A percentile compares a stretch with the other conserved stretches of the same genome.
These are phyloP conservation scores for Sophora flavescens DNA, from an alignment of 306 rosid genomes.

Conservation along the genomic window DNA sequence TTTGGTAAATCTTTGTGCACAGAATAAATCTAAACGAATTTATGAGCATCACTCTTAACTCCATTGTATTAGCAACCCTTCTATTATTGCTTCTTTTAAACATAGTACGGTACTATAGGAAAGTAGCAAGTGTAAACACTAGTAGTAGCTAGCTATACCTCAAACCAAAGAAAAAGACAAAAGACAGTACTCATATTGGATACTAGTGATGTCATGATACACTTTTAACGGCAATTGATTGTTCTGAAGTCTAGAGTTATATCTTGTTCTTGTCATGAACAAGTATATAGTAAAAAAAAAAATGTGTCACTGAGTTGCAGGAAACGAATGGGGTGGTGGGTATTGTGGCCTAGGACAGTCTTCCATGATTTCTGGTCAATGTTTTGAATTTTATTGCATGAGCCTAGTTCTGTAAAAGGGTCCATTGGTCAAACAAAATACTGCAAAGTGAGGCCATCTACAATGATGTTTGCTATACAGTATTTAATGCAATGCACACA, in stretches of 20 bases:
- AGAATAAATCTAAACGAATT: conserved; percentile 21
- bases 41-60: not conserved
- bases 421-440: conserved; percentile 48
- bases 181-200: not conserved
- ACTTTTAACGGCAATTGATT: conserved; percentile 48
- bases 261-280: conserved; percentile 31
- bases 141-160: conserved; percentile 10
- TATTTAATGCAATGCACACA: conserved; percentile 52
- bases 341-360: conserved; percentile 27
- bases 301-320: not conserved
- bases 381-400: conserved; percentile 14
- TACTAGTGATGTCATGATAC: conserved; percentile 18
- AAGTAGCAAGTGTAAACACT: not conserved
- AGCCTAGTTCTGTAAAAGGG: conserved; percentile 35
- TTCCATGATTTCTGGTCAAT: conserved; percentile 50
- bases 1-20: conserved; percentile 26
- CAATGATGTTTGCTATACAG: conserved; percentile 38
- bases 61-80: not conserved
- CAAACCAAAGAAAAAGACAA: conserved; percentile 41
- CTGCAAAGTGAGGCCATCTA: conserved; percentile 36
- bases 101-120: conserved; percentile 1
- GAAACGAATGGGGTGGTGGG: not conserved
- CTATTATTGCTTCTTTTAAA: conserved; percentile 21
- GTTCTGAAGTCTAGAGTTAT: conserved; percentile 37
- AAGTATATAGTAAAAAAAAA: not conserved